Evolutionary conservation across 2,329 filamentous ascomycete genomes (phyloP).

Genomic region (Coniella lustricola): DNA sequence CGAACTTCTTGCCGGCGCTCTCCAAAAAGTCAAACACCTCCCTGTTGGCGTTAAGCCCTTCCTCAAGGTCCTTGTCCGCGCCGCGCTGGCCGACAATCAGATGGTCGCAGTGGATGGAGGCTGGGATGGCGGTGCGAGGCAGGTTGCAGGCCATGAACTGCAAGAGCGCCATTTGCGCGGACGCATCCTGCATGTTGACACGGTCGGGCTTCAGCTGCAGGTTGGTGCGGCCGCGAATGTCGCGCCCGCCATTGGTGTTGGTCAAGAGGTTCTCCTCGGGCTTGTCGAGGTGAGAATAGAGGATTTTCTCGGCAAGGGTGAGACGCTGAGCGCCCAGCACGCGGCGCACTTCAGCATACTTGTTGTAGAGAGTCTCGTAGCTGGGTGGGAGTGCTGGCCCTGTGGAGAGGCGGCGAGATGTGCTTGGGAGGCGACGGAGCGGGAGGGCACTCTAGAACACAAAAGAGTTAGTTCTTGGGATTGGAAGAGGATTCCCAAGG

Average conservation of each 20-base stretch:
- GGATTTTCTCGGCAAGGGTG: slow-evolving; percentile 94
- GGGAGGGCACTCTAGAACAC: slow-evolving; percentile 28
- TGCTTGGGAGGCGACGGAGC: slow-evolving; percentile 25
- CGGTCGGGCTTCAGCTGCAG: slow-evolving; percentile 95
- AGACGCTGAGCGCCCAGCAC: slow-evolving; percentile 63
- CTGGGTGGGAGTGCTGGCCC: slow-evolving; percentile 52
- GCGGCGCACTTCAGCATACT: slow-evolving; percentile 66
- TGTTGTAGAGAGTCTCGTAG: slow-evolving; percentile 74
- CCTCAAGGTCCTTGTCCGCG: slow-evolving; percentile 75
- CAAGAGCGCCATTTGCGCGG: slow-evolving; percentile 93
- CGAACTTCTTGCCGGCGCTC: slow-evolving; percentile 83
- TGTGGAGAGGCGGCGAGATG: slow-evolving; percentile 29
- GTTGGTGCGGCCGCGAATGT: slow-evolving; percentile 82
- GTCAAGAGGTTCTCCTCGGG: slow-evolving; percentile 80
- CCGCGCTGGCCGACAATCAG: slow-evolving; percentile 95
- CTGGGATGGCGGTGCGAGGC: slow-evolving; percentile 82
- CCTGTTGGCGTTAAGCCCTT: slow-evolving; percentile 84
- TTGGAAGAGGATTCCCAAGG: neutral
- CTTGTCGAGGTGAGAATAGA: slow-evolving; percentile 91
- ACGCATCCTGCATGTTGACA: slow-evolving; percentile 98
- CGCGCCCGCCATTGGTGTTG: slow-evolving; percentile 73
- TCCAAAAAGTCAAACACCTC: slow-evolving; percentile 98
- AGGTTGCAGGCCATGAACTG: slow-evolving; percentile 98
- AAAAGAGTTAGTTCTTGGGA: neutral
- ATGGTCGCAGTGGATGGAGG: slow-evolving; percentile 98